Evolutionary conservation across 208 protist species (phyloP).

Genomic region (Strigomonas galati): DNA sequence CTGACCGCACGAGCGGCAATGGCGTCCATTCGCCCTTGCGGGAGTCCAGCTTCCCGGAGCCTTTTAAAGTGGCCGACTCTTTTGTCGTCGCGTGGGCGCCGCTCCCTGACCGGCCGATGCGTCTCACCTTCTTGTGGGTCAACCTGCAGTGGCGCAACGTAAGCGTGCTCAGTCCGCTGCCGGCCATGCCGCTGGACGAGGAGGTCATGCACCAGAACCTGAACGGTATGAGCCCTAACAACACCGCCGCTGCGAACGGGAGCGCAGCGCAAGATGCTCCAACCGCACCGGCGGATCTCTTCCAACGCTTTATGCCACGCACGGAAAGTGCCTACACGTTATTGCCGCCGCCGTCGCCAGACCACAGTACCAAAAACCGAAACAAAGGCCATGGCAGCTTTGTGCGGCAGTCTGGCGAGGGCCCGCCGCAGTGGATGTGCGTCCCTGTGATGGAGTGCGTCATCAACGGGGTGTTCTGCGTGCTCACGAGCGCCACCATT

Average conservation of each 20-base stretch:
- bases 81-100: slow-evolving; percentile 34
- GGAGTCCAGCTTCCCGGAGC: not conserved
- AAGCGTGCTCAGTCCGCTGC: not conserved
- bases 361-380: not conserved
- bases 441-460: slow-evolving; percentile 66
- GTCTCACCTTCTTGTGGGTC: slow-evolving; percentile 34
- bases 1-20: not conserved
- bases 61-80: slow-evolving; percentile 13
- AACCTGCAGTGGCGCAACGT: slow-evolving; percentile 4
- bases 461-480: slow-evolving; percentile 53
- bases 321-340: not conserved
- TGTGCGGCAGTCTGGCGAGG: not conserved
- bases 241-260: not conserved
- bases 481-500: slow-evolving; percentile 32
- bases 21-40: not conserved
- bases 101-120: slow-evolving; percentile 51
- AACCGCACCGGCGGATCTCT: too few relatives aligned
- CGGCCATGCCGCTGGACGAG: not conserved
- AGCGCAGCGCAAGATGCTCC: not conserved
- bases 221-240: not conserved
- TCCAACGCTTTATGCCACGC: not conserved
- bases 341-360: too few relatives aligned
- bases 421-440: slow-evolving; percentile 13
- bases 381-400: not conserved
- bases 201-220: not conserved